Conservation (phyloP, 148 eudicot genomes). For the Rhododendron ovatum region DNA sequence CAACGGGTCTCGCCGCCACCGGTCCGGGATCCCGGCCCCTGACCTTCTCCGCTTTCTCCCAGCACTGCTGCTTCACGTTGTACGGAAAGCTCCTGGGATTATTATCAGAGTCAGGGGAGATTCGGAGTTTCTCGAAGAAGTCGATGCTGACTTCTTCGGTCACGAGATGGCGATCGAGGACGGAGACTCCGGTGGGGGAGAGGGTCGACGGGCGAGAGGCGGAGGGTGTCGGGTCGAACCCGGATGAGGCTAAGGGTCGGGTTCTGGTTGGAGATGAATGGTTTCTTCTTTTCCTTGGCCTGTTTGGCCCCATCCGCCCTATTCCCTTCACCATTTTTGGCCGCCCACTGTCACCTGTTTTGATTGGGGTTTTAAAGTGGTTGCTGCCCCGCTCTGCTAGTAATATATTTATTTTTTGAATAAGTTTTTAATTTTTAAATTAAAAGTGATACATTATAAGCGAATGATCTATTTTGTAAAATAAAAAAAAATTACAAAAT, state of each 20-base stretch:
- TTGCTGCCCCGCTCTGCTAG: too few species aligned
- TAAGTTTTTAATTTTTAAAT: too few species aligned
- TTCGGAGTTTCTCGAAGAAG: constrained; percentile 37
- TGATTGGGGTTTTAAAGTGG: neutral
- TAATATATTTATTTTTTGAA: too few species aligned
- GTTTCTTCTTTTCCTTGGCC: constrained; percentile 10
- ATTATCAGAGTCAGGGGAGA: constrained; percentile 22
- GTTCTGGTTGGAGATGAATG: constrained; percentile 19
- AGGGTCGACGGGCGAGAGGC: constrained; percentile 16
- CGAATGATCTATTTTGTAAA: too few species aligned
- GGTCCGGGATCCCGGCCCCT: constrained; percentile 88
- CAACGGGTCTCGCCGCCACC: constrained; percentile 76
- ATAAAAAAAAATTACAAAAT: too few species aligned
- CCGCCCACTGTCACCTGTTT: neutral
- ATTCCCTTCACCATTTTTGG: neutral
- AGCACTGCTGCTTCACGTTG: constrained; percentile 88
- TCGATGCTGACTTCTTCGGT: constrained; percentile 32
- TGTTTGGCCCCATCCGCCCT: constrained; percentile 1
- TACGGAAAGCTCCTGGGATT: constrained; percentile 87
- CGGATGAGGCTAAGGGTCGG: constrained; percentile 16
- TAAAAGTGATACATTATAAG: too few species aligned
- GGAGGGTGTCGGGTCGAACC: constrained; percentile 19
- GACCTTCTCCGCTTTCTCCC: constrained; percentile 89
- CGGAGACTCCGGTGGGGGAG: constrained; percentile 32
- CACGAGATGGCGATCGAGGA: constrained; percentile 25